Conservation (phyloP, 2,329 filamentous ascomycete genomes). For the Dactylella cylindrospora region DNA sequence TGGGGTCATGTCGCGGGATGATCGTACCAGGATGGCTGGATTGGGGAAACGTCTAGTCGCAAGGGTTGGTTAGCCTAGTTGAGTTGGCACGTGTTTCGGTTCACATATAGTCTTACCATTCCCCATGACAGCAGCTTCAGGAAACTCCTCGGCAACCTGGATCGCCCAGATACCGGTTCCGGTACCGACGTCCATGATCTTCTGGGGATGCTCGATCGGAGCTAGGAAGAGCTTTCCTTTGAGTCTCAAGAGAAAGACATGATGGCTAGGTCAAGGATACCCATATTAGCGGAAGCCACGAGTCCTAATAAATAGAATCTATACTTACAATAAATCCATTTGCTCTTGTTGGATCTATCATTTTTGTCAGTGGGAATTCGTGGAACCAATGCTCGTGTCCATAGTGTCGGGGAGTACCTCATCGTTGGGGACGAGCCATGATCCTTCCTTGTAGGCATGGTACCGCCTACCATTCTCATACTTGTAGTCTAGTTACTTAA, state of each 20-base stretch:
- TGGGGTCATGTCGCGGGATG: background rate
- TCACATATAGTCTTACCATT: constrained; percentile 33
- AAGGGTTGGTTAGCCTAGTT: background rate
- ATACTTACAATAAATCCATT: constrained; percentile 38
- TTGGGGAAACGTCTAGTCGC: constrained; percentile 51
- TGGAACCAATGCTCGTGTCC: background rate
- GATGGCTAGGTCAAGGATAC: constrained; percentile 51
- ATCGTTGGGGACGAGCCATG: constrained; percentile 60
- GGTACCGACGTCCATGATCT: constrained; percentile 58
- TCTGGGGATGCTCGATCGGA: constrained; percentile 53
- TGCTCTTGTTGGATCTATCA: constrained; percentile 40
- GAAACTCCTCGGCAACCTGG: constrained; percentile 48
- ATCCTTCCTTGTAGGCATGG: constrained; percentile 56
- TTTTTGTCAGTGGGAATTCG: background rate
- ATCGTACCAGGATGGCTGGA: constrained; percentile 49
- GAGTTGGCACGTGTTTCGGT: too few relatives aligned
- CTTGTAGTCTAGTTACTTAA: constrained; percentile 15
- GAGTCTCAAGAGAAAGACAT: constrained; percentile 57
- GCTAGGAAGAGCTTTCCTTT: constrained; percentile 55
- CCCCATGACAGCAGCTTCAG: constrained; percentile 45
- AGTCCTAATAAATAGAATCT: background rate
- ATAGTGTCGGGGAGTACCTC: too few relatives aligned
- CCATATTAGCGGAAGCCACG: background rate
- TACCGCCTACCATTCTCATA: constrained; percentile 54
- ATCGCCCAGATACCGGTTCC: constrained; percentile 63